phyloP scores from a whole-genome alignment of 768 basidiomycete genomes.

The Hypsizygus marmoreus region DNA sequence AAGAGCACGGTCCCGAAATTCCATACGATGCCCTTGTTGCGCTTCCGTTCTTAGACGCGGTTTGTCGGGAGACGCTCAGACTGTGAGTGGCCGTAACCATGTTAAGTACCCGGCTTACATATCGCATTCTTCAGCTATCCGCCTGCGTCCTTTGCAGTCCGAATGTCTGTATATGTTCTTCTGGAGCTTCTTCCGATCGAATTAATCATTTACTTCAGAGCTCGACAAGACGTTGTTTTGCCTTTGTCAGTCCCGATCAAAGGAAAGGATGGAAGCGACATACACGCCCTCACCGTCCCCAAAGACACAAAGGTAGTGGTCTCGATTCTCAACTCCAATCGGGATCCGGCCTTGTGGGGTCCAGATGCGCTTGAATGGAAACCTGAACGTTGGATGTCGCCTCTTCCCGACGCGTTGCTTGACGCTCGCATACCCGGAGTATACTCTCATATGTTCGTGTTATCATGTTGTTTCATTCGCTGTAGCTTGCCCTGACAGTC shows the following conservation, averaged over 20 bases:
- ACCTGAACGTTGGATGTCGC: conserved; percentile 42
- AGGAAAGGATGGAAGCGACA: conserved; percentile 22
- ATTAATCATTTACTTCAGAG: conserved; percentile 5
- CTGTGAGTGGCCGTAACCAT: conserved; percentile 19
- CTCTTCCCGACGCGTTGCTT: conserved; percentile 25
- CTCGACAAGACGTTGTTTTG: conserved; percentile 30
- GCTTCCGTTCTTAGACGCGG: conserved; percentile 34
- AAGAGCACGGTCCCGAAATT: conserved; percentile 11
- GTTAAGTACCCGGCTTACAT: neutral
- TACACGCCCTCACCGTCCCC: conserved; percentile 30
- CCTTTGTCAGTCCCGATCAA: conserved; percentile 31
- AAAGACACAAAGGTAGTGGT: conserved; percentile 33
- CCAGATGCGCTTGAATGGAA: conserved; percentile 41
- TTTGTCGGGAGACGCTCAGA: conserved; percentile 36
- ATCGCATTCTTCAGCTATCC: conserved; percentile 18
- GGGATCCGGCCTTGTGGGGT: conserved; percentile 41
- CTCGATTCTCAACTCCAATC: conserved; percentile 36
- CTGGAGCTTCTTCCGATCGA: neutral
- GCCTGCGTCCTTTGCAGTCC: conserved; percentile 17
- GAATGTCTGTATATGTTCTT: conserved; percentile 13
- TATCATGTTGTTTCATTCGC: neutral
- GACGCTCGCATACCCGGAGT: conserved; percentile 23
- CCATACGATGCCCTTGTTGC: conserved; percentile 24
- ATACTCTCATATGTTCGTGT: conserved; percentile 24
- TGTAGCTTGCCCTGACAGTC: neutral